Evolutionary conservation across 2,329 filamentous ascomycete species (phyloP), one percentile per base, ranked within the genome.

Genomic region (Cladosporium sphaerospermum): DNA sequence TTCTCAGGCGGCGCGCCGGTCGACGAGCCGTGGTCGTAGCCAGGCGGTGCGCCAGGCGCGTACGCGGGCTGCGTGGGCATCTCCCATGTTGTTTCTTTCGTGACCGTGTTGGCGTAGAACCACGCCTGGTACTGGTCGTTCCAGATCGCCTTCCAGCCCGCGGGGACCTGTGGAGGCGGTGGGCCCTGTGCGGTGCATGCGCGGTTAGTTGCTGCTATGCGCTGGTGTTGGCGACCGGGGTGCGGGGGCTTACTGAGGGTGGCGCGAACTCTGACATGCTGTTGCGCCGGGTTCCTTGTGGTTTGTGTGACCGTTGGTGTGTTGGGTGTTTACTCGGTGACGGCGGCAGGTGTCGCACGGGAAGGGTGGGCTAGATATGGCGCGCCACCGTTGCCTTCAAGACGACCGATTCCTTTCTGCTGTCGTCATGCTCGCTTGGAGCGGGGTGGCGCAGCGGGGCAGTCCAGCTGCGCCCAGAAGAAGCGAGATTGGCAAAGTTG

Each of bases 41-140:
- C 78, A 0, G 87, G 86, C 10, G 88, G 88, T 3, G 85, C 78
- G 37, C 82, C n/a, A 4, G n/a, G 69, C 61, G 36, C 70, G 59
- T 81, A 79, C 49, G 83, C 82, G 41, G 87, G 84, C 50, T 78
- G 78, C 36, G 83, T 88, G 14, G 90, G 90, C 61, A 82, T 85
- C 4, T 95, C 87, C 91, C 91, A 96, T 78, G 92, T 87, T 4
- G 91, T 95, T 67, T 86, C 79, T 65, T 93, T 93, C 59, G 90
- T 96, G 70, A 84, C 81, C 56, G 87, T 81, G 74, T 96, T 93
- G 56, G 96, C 87, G 74, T 88, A 96, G 80, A 93, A 96, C 85
- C 88, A 96, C 79, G 93, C 86, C 64, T 85, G 85, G 75, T 96
- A 96, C 65, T 93, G 84, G 0, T 86, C 83, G 70, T 95, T 93